Percentiles rank a stretch among this genome's conserved stretches.
These are phyloP conservation scores for Trichoderma afroharzianum DNA, from an alignment of 2,329 filamentous ascomycete species.

Conservation along the genomic window DNA sequence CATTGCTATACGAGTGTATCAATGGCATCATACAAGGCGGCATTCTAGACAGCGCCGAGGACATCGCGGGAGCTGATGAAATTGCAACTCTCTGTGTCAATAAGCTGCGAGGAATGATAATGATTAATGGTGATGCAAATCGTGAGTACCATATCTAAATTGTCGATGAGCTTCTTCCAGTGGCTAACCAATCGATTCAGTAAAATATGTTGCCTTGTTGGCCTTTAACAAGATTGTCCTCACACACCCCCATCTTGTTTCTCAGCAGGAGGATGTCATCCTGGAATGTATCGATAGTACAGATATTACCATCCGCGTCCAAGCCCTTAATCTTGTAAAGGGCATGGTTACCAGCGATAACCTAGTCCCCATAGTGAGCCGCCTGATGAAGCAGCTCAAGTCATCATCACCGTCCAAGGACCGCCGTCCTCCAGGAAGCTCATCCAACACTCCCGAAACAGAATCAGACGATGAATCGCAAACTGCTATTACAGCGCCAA, in stretches of 20 bases:
- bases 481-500: conserved; percentile 36
- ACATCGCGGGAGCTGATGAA: conserved; percentile 78
- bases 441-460: conserved; percentile 41
- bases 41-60: conserved; percentile 79
- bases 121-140: conserved; percentile 90
- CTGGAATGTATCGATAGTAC: conserved; percentile 92
- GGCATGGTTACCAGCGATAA: conserved; percentile 92
- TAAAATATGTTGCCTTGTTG: conserved; percentile 94
- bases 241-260: conserved; percentile 84
- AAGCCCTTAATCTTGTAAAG: conserved; percentile 85
- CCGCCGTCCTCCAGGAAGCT: conserved; percentile 38
- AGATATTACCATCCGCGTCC: conserved; percentile 92
- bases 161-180: not conserved
- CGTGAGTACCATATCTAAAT: conserved; percentile 49
- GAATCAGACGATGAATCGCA: conserved; percentile 52
- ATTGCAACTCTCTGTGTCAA: conserved; percentile 88
- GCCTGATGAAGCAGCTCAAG: conserved; percentile 82
- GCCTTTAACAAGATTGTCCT: conserved; percentile 93
- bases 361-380: conserved; percentile 76
- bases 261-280: conserved; percentile 92
- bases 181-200: conserved; percentile 41
- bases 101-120: conserved; percentile 90
- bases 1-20: conserved; percentile 96
- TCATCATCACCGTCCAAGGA: conserved; percentile 54
- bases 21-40: conserved; percentile 97